These are phyloP conservation scores for Dictyostelium intermedium DNA, from an alignment of 78 protist species.

Conservation along the genomic window DNA sequence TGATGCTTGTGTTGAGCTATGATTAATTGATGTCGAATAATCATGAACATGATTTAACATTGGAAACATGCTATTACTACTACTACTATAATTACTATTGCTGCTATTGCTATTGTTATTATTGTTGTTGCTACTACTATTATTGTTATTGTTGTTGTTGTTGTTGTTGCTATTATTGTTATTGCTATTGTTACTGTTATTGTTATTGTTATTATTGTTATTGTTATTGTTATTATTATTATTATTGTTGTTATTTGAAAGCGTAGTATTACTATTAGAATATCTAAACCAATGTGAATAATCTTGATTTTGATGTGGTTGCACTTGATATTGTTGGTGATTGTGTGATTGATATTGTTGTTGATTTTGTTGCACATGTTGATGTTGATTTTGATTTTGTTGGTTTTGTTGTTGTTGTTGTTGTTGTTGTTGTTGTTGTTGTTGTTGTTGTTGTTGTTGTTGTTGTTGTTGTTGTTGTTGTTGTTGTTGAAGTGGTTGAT, in stretches of 20 bases:
- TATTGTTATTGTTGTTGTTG: background rate
- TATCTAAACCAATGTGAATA: background rate
- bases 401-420: background rate
- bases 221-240: background rate
- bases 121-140: background rate
- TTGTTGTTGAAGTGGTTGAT: conserved; percentile 7
- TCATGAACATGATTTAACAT: background rate
- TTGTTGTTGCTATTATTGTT: background rate
- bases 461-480: background rate
- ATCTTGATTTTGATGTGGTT: background rate
- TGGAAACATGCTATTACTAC: background rate
- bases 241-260: background rate
- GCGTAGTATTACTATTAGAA: background rate
- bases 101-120: background rate
- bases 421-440: background rate
- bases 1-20: background rate
- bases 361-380: background rate
- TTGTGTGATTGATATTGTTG: background rate
- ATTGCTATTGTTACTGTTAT: background rate
- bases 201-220: background rate
- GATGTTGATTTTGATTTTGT: background rate
- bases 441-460: conserved; percentile 28
- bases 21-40: background rate
- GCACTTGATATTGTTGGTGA: background rate
- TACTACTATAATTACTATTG: background rate